These are phyloP conservation scores for Cryptococcus depauperatus DNA, from an alignment of 1,284 basidiomycete species.

Conservation along the genomic window DNA sequence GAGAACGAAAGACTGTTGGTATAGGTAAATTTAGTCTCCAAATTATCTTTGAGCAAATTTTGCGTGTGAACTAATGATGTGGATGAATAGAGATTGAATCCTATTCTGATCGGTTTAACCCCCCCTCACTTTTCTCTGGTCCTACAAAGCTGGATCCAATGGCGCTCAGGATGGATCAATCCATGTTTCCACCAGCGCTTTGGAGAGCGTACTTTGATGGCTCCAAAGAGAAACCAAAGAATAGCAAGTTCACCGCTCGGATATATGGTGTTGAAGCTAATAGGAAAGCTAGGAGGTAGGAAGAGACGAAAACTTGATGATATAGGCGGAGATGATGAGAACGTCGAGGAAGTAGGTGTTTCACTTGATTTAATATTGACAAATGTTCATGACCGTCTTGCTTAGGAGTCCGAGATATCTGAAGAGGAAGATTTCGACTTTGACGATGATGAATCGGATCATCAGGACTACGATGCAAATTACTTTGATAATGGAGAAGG, in stretches of 20 bases:
- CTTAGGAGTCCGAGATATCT: conserved; percentile 21
- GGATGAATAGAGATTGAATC: conserved; percentile 41
- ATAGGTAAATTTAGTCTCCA: conserved; percentile 27
- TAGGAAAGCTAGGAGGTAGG: conserved; percentile 8
- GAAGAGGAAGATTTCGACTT: conserved; percentile 39
- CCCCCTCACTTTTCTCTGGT: conserved; percentile 4
- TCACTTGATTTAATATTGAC: background rate
- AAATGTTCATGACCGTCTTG: background rate
- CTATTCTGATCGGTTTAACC: conserved; percentile 36
- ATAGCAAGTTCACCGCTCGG: conserved; percentile 2
- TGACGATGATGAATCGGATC: conserved; percentile 42
- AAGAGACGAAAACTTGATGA: conserved; percentile 22
- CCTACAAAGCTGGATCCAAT: conserved; percentile 21
- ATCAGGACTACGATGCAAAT: conserved; percentile 45
- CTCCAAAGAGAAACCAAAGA: conserved; percentile 2
- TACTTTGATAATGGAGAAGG: conserved; percentile 46
- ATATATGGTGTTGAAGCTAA: background rate
- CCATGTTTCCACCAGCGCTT: conserved; percentile 38
- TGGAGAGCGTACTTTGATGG: conserved; percentile 42
- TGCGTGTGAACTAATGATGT: background rate
- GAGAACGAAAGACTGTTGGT: conserved; percentile 34
- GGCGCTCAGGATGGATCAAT: conserved; percentile 26
- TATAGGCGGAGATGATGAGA: conserved; percentile 20
- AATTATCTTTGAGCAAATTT: background rate
- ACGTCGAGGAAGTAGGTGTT: conserved; percentile 19